Conservation (phyloP, 768 basidiomycete species). For the Suillus decipiens region DNA sequence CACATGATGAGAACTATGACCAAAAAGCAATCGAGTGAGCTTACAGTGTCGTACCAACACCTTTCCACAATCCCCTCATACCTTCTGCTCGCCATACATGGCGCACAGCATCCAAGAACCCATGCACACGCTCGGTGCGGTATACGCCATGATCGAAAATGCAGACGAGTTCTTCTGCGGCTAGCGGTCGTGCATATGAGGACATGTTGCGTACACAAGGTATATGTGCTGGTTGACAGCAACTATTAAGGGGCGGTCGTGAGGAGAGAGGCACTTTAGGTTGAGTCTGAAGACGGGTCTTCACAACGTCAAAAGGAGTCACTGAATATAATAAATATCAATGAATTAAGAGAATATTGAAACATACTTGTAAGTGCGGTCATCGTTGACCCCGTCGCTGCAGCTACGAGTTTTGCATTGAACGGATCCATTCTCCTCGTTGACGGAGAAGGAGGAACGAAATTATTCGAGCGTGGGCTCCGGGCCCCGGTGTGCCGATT, state of each 20-base stretch:
- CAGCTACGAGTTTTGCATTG: slow-evolving; percentile 78
- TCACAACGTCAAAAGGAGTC: slow-evolving; percentile 99
- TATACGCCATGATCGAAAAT: slow-evolving; percentile 76
- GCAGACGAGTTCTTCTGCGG: slow-evolving; percentile 70
- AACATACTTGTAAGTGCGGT: slow-evolving; percentile 79
- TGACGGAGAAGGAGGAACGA: slow-evolving; percentile 5
- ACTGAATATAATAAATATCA: slow-evolving; percentile 52
- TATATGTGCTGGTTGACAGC: slow-evolving; percentile 62
- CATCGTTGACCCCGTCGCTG: slow-evolving; percentile 75
- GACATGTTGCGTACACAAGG: slow-evolving; percentile 79
- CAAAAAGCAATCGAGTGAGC: slow-evolving; percentile 28
- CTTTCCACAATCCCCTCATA: slow-evolving; percentile 89
- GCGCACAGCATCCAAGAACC: slow-evolving; percentile 82
- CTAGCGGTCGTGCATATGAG: slow-evolving; percentile 58
- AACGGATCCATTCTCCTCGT: slow-evolving; percentile 60
- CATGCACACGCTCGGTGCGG: slow-evolving; percentile 71
- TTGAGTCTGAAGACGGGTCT: slow-evolving; percentile 94
- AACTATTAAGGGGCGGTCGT: slow-evolving; percentile 54
- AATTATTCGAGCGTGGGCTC: background rate
- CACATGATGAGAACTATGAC: slow-evolving; percentile 15
- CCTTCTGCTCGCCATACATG: slow-evolving; percentile 86
- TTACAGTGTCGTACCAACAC: slow-evolving; percentile 87
- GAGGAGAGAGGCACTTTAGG: slow-evolving; percentile 58
- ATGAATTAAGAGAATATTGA: background rate
- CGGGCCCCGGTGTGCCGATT: slow-evolving; percentile 3